Evolutionary conservation across 1,139 yeast genomes (phyloP).

Genomic region (Nakaseomyces bracarensis): DNA sequence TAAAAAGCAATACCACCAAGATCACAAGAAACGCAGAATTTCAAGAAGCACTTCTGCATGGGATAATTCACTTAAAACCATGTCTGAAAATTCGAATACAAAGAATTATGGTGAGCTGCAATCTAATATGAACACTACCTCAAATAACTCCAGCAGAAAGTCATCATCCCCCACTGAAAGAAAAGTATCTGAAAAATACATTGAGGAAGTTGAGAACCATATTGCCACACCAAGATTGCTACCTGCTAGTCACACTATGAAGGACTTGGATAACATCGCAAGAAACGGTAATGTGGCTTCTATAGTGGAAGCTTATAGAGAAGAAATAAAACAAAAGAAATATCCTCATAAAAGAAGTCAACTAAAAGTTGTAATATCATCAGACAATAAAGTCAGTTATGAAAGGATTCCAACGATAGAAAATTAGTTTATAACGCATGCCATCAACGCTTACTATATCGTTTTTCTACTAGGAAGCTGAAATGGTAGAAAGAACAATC

Average conservation of each 20-base stretch:
- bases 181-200: slow-evolving; percentile 15
- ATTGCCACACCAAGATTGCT: not conserved
- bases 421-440: no score
- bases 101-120: slow-evolving; percentile 2
- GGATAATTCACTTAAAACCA: slow-evolving; percentile 5
- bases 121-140: no score
- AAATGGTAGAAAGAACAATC: no score
- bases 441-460: no score
- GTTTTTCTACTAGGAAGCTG: no score
- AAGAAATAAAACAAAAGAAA: slow-evolving; percentile 1
- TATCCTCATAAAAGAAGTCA: slow-evolving; percentile 16
- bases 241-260: not conserved
- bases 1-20: slow-evolving; percentile 7
- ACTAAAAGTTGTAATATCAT: slow-evolving; percentile 22
- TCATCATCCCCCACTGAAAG: slow-evolving; percentile 7
- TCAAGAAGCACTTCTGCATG: slow-evolving; percentile 11
- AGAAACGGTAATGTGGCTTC: slow-evolving; percentile 1
- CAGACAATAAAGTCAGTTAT: slow-evolving; percentile 25
- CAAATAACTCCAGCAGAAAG: not conserved
- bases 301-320: slow-evolving; percentile 3
- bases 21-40: not conserved
- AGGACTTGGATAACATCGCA: not conserved
- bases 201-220: slow-evolving; percentile 13
- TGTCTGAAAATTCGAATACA: no score
- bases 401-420: slow-evolving; percentile 13